A percentile compares a stretch with the other conserved stretches of the same genome.
Evolutionary conservation across 2,329 filamentous ascomycete genomes (phyloP).

Genomic region (Fonsecaea nubica): DNA sequence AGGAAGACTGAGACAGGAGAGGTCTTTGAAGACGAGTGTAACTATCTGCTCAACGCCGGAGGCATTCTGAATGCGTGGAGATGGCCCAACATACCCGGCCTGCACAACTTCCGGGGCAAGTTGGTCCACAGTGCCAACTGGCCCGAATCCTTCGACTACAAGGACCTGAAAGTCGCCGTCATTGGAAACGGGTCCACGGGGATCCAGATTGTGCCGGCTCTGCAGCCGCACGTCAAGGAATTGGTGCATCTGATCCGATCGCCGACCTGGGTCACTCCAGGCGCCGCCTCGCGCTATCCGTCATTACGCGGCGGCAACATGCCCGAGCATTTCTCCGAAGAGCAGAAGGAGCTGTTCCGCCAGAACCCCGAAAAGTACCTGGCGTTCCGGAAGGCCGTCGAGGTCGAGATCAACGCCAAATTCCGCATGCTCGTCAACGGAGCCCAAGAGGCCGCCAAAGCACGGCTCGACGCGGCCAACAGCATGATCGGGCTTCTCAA

Average conservation of each 20-base stretch:
- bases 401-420: slow-evolving; percentile 29
- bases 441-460: slow-evolving; percentile 14
- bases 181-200: slow-evolving; percentile 41
- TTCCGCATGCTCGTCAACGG: slow-evolving; percentile 27
- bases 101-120: slow-evolving; percentile 46
- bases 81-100: slow-evolving; percentile 45
- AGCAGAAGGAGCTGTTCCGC: slow-evolving; percentile 28
- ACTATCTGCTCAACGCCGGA: slow-evolving; percentile 41
- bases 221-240: slow-evolving; percentile 43
- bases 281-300: slow-evolving; percentile 28
- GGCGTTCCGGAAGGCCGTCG: slow-evolving; percentile 31
- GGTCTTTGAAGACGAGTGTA: slow-evolving; percentile 21
- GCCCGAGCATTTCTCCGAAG: slow-evolving; percentile 34
- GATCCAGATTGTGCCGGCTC: slow-evolving; percentile 46
- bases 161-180: slow-evolving; percentile 38
- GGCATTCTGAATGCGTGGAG: slow-evolving; percentile 43
- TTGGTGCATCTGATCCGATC: slow-evolving; percentile 35
- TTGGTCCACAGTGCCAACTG: slow-evolving; percentile 46
- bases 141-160: slow-evolving; percentile 42
- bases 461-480: slow-evolving; percentile 14
- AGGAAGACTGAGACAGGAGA: slow-evolving; percentile 33
- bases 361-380: slow-evolving; percentile 27
- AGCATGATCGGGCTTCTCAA: slow-evolving; percentile 38
- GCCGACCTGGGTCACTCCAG: slow-evolving; percentile 34
- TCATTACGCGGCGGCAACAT: slow-evolving; percentile 25